Conservation (phyloP, 1,139 yeast genomes). For the Scheffersomyces illinoinensis region DNA sequence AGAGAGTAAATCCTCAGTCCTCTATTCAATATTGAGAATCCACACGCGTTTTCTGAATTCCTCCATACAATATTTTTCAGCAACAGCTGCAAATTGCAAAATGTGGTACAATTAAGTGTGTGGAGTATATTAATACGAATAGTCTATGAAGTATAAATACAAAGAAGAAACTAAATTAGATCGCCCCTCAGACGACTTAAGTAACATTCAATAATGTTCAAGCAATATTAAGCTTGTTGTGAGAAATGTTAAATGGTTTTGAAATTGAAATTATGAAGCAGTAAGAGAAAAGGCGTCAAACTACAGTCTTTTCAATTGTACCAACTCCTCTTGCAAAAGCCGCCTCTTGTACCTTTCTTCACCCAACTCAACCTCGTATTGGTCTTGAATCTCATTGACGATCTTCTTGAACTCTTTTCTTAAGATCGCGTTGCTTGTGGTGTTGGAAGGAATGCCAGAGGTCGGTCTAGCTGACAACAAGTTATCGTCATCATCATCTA, state of each 20-base stretch:
- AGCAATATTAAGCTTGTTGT: background rate
- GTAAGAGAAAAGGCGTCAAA: background rate
- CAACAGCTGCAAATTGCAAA: background rate
- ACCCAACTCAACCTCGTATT: conserved; percentile 58
- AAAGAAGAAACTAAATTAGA: background rate
- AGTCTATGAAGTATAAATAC: background rate
- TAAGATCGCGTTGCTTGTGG: conserved; percentile 48
- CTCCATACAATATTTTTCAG: background rate
- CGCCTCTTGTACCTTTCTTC: conserved; percentile 58
- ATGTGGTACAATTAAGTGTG: background rate
- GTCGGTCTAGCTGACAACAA: conserved; percentile 19
- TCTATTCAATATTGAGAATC: background rate
- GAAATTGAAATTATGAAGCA: background rate
- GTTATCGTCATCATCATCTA: conserved; percentile 17
- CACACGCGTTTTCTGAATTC: background rate
- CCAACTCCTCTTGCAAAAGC: conserved; percentile 45
- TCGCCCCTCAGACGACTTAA: background rate
- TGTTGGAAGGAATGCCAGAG: conserved; percentile 10
- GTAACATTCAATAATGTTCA: background rate
- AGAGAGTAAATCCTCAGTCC: background rate
- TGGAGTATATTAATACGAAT: background rate
- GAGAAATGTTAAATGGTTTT: background rate
- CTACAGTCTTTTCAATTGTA: conserved; percentile 3
- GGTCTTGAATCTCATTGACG: conserved; percentile 61
- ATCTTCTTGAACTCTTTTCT: conserved; percentile 72